Conservation (phyloP, 2,329 filamentous ascomycete species). For the Aspergillus arachidicola region DNA sequence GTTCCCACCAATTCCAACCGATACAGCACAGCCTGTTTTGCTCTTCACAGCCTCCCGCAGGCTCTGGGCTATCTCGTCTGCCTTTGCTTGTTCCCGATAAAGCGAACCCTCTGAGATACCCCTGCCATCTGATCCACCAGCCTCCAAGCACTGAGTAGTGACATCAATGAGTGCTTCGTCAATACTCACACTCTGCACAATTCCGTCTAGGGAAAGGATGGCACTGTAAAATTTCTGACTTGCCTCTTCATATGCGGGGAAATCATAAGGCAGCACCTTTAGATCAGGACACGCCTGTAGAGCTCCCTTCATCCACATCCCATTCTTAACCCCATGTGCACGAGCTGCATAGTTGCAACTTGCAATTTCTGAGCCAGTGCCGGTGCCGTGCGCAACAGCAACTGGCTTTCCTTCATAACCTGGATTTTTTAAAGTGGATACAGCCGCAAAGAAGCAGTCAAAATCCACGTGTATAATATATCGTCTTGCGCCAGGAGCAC, state of each 20-base stretch:
- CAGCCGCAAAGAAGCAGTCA: slow-evolving; percentile 96
- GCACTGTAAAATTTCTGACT: slow-evolving; percentile 85
- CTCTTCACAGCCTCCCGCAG: slow-evolving; percentile 72
- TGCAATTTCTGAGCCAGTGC: slow-evolving; percentile 88
- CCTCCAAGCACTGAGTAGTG: slow-evolving; percentile 68
- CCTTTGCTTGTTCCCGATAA: slow-evolving; percentile 76
- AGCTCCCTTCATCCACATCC: slow-evolving; percentile 99
- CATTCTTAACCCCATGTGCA: slow-evolving; percentile 85
- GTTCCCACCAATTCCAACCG: slow-evolving; percentile 88
- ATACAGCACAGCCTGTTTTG: slow-evolving; percentile 82
- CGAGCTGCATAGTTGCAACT: slow-evolving; percentile 96
- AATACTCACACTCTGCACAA: slow-evolving; percentile 94
- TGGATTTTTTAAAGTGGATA: slow-evolving; percentile 78
- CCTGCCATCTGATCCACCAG: slow-evolving; percentile 67
- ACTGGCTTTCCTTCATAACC: slow-evolving; percentile 77
- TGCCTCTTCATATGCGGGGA: slow-evolving; percentile 89
- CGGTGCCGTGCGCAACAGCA: slow-evolving; percentile 84
- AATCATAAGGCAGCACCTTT: slow-evolving; percentile 93
- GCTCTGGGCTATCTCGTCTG: slow-evolving; percentile 67
- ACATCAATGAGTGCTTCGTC: slow-evolving; percentile 92
- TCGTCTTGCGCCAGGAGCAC: slow-evolving; percentile 64
- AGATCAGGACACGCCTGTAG: slow-evolving; percentile 80
- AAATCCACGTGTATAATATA: slow-evolving; percentile 98
- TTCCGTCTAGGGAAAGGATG: slow-evolving; percentile 75
- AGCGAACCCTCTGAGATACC: slow-evolving; percentile 69